Conservation (phyloP, 257 asterid species). For the Voacanga thouarsii region DNA sequence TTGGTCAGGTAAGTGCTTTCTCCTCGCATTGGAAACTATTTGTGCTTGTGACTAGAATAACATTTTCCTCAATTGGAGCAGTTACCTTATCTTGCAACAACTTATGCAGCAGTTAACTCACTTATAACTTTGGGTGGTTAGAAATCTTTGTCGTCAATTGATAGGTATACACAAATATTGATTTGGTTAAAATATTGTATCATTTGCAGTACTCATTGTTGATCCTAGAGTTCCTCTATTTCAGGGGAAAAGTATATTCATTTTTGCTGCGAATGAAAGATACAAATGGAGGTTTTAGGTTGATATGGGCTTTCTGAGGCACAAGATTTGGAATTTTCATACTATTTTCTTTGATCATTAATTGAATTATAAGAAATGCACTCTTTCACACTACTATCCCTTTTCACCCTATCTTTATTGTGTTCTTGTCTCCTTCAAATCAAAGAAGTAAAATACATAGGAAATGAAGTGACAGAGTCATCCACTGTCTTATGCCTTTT, state of each 20-base stretch:
- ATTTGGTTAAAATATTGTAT: background rate
- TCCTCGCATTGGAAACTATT: background rate
- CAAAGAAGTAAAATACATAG: background rate
- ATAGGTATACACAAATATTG: constrained; percentile 41
- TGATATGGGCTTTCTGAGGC: constrained; percentile 1
- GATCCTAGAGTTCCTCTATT: constrained; percentile 10
- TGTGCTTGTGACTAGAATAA: background rate
- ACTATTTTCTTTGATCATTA: background rate
- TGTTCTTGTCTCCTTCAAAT: no score
- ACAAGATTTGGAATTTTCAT: background rate
- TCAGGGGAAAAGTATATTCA: constrained; percentile 52
- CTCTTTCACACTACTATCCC: background rate
- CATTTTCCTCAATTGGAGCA: constrained; percentile 20
- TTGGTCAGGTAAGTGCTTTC: constrained; percentile 71
- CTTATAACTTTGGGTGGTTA: constrained; percentile 78
- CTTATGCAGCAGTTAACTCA: constrained; percentile 85
- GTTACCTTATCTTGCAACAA: constrained; percentile 99
- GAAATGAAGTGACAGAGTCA: background rate
- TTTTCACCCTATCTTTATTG: background rate
- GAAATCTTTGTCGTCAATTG: constrained; percentile 67
- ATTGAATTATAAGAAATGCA: background rate
- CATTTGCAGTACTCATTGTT: constrained; percentile 6
- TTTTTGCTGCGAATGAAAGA: constrained; percentile 86
- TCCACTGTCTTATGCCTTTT: background rate
- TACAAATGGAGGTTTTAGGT: constrained; percentile 95